Evolutionary conservation across 2,329 filamentous ascomycete species (phyloP), one percentile per base, ranked within the genome.

Genomic region (Hypoxylon sp.): DNA sequence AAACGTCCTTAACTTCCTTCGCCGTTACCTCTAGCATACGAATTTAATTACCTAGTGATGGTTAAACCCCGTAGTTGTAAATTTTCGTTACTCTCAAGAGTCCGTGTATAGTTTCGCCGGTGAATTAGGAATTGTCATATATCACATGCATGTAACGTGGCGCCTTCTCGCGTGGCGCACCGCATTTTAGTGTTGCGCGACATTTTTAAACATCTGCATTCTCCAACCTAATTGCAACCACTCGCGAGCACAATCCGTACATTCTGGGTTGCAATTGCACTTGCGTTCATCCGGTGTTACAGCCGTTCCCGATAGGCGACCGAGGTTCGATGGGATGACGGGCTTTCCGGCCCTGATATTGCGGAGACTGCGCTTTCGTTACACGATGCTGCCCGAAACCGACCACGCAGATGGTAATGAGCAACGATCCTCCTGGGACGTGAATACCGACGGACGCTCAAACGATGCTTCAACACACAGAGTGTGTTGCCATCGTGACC

Each of bases 341-440:
- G 19, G 30, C n/a, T 25, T 55, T 17, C 3, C 19, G n/a, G 11
- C 49, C 5, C 28, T 9, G 23, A 43, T 59, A 32, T 28, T 48
- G 6, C 32, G 34, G 30, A 56, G 46, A 57, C 19, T 57, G 19
- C 57, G 41, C 28, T 11, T 23, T 52, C 32, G 51, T 11, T 68
- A 72, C 38, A 71, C 43, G 17, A 71, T 72, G 70, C 34, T 68
- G 14, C 64, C 69, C 6, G 63, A 69, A 50, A 56, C 46, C 11
- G 62, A 68, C 9, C 49, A 14, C 9, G n/a, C 59, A 28, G 23
- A 17, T 14, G 51, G 46, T 17, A 17, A 34, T 11, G 41, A 64
- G n/a, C 28, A 21, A n/a, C 57, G 30, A 48, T 30, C 64, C 13
- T 19, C 62, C 2, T 17, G 13, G n/a, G 43, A 36, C 13, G 32